Evolutionary conservation across 2,329 filamentous ascomycete species (phyloP), one percentile per base, ranked within the genome.

Genomic region (Aspergillus transmontanensis): DNA sequence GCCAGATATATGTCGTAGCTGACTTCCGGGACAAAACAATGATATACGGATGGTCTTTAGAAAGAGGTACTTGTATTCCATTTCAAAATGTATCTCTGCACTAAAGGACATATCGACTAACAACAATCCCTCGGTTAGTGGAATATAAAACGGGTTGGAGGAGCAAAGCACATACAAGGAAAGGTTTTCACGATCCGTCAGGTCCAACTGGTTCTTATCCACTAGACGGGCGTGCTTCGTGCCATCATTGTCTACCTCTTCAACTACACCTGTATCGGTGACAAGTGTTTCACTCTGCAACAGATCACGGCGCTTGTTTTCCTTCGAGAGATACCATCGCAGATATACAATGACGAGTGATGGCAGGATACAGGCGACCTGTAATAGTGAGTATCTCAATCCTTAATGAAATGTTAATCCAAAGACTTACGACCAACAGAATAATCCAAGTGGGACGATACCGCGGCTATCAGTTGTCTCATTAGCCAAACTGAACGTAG

Each of bases 311-410:
- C 76, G 76, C 61, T 71, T 76, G 57, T 83, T 82, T 55, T 81
- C 76, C 41, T 72, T 72, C 16, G 69, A 73, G n/a, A 83, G 64
- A 59, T 81, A 79, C 55, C 73, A 76, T 7, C 80, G 63, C 36
- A 82, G 69, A 21, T 75, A 75, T 4, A 82, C 58, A 1, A 82
- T 76, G n/a, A 81, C 72, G 16, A 79, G 66, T 12, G 75, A 73
- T 2, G 79, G 79, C 6, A 81, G 70, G 16, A 81, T 73, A 55
- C 74, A 78, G 21, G 76, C 78, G 11, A 79, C 67, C 76, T 77
- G n/a, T 16, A 36, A 2, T 5, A 7, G 39, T 26, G 6, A 36
- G 43, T 46, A 46, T 21, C 11, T 23, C 4, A 23, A 23, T 12
- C n/a, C n/a, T 23, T 46, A 6, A 23, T 46, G 21, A 12, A 23